These are phyloP conservation scores for Dioscorea cayenensis DNA, from an alignment of 116 monocot genomes.

Conservation along the genomic window DNA sequence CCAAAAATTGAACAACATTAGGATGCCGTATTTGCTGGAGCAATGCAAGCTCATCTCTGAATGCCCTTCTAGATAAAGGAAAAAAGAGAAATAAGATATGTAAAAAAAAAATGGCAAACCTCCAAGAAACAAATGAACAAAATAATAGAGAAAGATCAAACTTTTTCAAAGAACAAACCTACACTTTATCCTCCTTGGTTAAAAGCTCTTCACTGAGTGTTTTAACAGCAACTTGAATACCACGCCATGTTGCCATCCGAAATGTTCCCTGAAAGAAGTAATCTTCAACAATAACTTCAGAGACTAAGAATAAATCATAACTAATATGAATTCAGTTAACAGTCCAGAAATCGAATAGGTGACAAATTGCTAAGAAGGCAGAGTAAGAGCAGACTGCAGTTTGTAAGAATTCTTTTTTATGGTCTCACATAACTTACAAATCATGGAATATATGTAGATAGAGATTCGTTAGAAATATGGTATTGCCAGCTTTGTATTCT, in stretches of 20 bases:
- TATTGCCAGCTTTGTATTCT: too few species aligned
- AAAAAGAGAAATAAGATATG: background rate
- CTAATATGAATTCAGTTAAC: too few species aligned
- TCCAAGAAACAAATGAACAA: background rate
- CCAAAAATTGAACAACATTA: conserved; percentile 95
- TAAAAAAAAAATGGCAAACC: conserved; percentile 4
- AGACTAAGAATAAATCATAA: background rate
- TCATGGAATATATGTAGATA: too few species aligned
- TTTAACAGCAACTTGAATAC: conserved; percentile 84
- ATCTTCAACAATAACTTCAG: background rate
- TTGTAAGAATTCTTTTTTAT: too few species aligned
- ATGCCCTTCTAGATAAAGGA: conserved; percentile 41
- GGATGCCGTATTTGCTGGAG: conserved; percentile 84
- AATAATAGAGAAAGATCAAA: conserved; percentile 1
- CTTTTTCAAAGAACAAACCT: conserved; percentile 36
- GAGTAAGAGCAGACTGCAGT: too few species aligned
- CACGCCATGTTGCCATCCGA: conserved; percentile 79
- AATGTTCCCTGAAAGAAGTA: conserved; percentile 59
- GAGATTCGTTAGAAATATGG: too few species aligned
- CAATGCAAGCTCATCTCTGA: conserved; percentile 86
- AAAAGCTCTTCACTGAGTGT: conserved; percentile 55
- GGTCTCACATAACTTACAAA: too few species aligned
- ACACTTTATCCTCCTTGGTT: conserved; percentile 82
- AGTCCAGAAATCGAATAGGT: too few species aligned
- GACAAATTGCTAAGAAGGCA: too few species aligned